phyloP scores from a whole-genome alignment of 2,329 filamentous ascomycete species.

The Cryphonectria carpinicola region DNA sequence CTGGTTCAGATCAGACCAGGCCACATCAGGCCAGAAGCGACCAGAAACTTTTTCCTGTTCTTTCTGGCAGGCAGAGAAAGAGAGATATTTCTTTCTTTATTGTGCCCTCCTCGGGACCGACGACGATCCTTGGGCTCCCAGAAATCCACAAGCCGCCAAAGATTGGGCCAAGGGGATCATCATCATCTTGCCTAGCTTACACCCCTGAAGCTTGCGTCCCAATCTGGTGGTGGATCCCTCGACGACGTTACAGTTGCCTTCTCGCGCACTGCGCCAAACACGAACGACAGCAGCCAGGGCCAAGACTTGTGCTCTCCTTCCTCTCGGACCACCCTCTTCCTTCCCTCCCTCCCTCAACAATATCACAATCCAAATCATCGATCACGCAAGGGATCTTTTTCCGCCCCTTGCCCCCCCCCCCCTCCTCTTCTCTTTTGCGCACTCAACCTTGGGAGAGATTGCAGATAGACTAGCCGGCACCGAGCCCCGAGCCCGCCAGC shows the following conservation, averaged over 20 bases:
- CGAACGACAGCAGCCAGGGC: background rate
- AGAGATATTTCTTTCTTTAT: background rate
- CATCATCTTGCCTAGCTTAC: slow-evolving; percentile 2
- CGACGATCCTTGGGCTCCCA: background rate
- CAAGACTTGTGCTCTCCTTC: background rate
- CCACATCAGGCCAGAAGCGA: background rate
- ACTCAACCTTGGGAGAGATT: background rate
- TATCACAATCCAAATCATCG: background rate
- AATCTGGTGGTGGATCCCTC: background rate
- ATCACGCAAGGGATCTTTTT: background rate
- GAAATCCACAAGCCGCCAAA: background rate
- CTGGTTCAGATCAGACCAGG: background rate
- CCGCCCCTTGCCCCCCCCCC: background rate
- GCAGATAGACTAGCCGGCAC: background rate
- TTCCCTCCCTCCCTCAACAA: background rate
- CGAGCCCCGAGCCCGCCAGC: background rate
- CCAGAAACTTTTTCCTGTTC: background rate
- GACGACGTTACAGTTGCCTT: background rate
- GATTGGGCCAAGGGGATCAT: slow-evolving; percentile 1
- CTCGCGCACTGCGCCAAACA: background rate
- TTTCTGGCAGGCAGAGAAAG: background rate
- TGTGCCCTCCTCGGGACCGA: background rate
- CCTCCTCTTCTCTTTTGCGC: background rate
- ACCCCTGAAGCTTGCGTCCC: slow-evolving; percentile 10
- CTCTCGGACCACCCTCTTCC: background rate